Percentiles rank a stretch among this genome's conserved stretches.
Evolutionary conservation across 768 basidiomycete species (phyloP).

Genomic region (Psilocybe subaeruginosa): DNA sequence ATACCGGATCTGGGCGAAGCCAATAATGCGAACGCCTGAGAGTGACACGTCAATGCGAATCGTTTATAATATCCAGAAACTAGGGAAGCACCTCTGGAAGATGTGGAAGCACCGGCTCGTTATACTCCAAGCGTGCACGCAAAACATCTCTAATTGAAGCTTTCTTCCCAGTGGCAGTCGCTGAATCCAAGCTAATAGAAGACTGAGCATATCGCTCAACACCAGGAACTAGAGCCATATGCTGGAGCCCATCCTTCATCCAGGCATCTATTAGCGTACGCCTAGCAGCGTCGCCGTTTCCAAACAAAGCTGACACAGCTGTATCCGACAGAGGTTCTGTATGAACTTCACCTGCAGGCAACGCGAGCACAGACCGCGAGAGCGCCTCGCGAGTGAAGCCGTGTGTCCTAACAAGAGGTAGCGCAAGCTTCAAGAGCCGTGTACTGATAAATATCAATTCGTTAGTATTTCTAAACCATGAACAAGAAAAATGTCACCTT

Average conservation of each 20-base stretch:
- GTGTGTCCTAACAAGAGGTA: slow-evolving; percentile 65
- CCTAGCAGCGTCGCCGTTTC: slow-evolving; percentile 66
- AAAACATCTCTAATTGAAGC: slow-evolving; percentile 55
- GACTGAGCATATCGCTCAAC: slow-evolving; percentile 1
- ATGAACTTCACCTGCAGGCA: slow-evolving; percentile 51
- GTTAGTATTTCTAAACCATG: neutral
- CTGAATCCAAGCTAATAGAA: neutral
- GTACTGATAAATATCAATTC: slow-evolving; percentile 22
- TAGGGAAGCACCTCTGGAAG: slow-evolving; percentile 63
- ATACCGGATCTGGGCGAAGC: slow-evolving; percentile 52
- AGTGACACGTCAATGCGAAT: neutral
- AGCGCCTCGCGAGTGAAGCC: slow-evolving; percentile 79
- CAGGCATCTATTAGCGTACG: slow-evolving; percentile 71
- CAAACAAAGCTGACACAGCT: slow-evolving; percentile 76
- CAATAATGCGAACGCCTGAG: slow-evolving; percentile 76
- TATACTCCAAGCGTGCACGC: slow-evolving; percentile 58
- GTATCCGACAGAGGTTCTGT: slow-evolving; percentile 66
- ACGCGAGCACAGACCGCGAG: slow-evolving; percentile 60
- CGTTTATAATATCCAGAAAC: neutral
- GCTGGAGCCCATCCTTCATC: slow-evolving; percentile 63
- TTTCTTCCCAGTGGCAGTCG: slow-evolving; percentile 1
- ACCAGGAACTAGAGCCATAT: slow-evolving; percentile 42
- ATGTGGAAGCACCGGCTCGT: slow-evolving; percentile 65
- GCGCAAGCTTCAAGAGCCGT: slow-evolving; percentile 58
- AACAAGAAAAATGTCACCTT: slow-evolving; percentile 14